A percentile compares a stretch with the other conserved stretches of the same genome.
phyloP scores from a whole-genome alignment of 192 early-diverging fungal genomes.

The Mortierella alpina region DNA sequence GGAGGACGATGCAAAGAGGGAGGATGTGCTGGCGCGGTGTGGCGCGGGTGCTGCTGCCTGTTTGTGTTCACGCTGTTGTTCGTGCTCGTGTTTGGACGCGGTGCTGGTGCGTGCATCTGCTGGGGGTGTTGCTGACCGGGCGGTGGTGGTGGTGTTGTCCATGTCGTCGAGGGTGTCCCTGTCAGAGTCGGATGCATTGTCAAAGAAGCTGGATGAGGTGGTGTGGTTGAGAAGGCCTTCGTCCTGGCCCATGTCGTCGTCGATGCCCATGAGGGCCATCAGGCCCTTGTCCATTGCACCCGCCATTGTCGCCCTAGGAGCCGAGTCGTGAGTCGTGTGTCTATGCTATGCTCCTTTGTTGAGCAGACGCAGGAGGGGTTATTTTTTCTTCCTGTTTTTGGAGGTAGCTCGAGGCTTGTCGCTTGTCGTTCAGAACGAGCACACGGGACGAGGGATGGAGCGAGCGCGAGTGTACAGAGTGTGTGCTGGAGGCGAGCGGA shows the following conservation, averaged over 20 bases:
- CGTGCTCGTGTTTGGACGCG: too few species aligned
- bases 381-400: too few species aligned
- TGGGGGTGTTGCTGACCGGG: not conserved
- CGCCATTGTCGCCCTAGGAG: constrained; percentile 2
- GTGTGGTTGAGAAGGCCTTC: constrained; percentile 8
- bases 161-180: not conserved
- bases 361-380: too few species aligned
- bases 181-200: constrained; percentile 6
- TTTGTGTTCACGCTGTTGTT: too few species aligned
- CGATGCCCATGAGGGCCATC: constrained; percentile 53
- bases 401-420: too few species aligned
- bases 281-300: constrained; percentile 42
- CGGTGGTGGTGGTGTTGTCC: not conserved
- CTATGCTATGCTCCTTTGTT: too few species aligned
- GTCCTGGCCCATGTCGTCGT: constrained; percentile 18
- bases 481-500: too few species aligned
- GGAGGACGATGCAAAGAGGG: constrained; percentile 8
- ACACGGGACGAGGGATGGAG: too few species aligned
- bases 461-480: too few species aligned
- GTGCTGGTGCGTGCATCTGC: not conserved
- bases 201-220: not conserved
- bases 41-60: not conserved
- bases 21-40: constrained; percentile 11
- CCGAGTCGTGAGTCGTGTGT: too few species aligned
- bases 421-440: too few species aligned